Evolutionary conservation across 495 filamentous ascomycete genomes (phyloP), one percentile per base, ranked within the genome.

Genomic region (Patellaria atrata): DNA sequence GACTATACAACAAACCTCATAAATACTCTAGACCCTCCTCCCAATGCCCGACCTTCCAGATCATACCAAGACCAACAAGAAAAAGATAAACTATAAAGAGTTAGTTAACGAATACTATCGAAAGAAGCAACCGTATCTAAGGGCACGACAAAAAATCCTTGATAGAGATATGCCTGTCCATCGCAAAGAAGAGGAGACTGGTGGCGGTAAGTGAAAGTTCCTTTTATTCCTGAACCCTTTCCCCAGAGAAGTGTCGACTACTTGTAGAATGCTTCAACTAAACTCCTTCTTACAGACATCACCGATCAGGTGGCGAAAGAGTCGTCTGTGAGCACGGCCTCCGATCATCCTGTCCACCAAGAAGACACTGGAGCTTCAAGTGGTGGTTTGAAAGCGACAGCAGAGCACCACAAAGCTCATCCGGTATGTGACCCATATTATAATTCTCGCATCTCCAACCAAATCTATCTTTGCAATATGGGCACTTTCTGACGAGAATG

Each of bases 181-280:
- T 19, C 53, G 55, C 7, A 44, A 47, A 27, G 60, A 64, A 50
- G 61, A 65, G 46, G 50, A 55, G 21, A 47, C 54, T 12, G 26
- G 5, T 13, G 30, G 44, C 21, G 50, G 52, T 51, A 40, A 13
- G 45, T 50, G 17, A 23, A 16, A 14, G 13, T 4, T 12, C 18
- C 14, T 17, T 23, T 10, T 4, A 32, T 3, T 6, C 12, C 27
- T 5, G 11, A 15, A 14, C 20, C 17, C 27, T 21, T 4, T 39
- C 7, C n/a, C 24, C 22, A 5, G 4, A 7, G 10, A 13, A 22
- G 2, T 13, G 12, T 11, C 15, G 1, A 4, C n/a, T 16, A 27
- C 20, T 22, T 5, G 33, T 5, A 5, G 12, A 16, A 40, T 37
- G 35, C 35, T 39, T 24, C 11, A 30, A 5, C 37, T 5, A 19